Evolutionary conservation across 2,329 filamentous ascomycete species (phyloP), one percentile per base, ranked within the genome.

Genomic region (Sporothrix curviconia): DNA sequence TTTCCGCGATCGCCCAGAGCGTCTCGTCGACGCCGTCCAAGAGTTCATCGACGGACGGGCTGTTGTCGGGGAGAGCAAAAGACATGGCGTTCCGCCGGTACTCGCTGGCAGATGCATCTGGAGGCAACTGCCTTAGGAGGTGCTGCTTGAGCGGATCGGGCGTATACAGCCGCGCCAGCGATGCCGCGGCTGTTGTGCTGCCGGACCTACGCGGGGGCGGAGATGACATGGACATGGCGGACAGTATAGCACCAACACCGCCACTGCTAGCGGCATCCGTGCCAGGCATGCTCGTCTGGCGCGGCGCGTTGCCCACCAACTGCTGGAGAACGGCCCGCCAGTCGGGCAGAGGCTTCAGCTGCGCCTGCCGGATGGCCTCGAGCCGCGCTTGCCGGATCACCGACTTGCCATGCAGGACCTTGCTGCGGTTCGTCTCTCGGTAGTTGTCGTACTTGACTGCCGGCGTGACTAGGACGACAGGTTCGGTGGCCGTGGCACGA

Each of bases 311-410:
- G 14, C 64, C 63, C 60, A 68, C 69, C 59, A 80, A 68, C 4
- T 70, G 60, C 8, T 65, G 59, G 40, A 79, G 69, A 11, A 72
- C 71, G 6, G 65, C 61, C 14, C 67, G 69, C 76, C 76, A 80
- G 58, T 73, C 67, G 1, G 70, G 66, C 36, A 69, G 63, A 15
- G 61, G 64, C 36, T 62, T 64, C 1, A 62, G 57, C 55, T 69
- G 67, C 12, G 65, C 63, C 19, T 64, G 61, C 58, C 69, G 70
- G 22, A 73, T 66, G 17, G 65, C 64, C 40, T 73, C 69, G 42
- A 74, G 65, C 4, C 69, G 69, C 3, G 67, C 59, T 60, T 78
- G 76, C 7, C 69, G 67, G n/a, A 63, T 64, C 15, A 71, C 62
- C n/a, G 63, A 68, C 22, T 62, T 49, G 22, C 60, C 58, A 37